phyloP scores from a whole-genome alignment of 2,329 filamentous ascomycete species.

The Cladosporium halotolerans region DNA sequence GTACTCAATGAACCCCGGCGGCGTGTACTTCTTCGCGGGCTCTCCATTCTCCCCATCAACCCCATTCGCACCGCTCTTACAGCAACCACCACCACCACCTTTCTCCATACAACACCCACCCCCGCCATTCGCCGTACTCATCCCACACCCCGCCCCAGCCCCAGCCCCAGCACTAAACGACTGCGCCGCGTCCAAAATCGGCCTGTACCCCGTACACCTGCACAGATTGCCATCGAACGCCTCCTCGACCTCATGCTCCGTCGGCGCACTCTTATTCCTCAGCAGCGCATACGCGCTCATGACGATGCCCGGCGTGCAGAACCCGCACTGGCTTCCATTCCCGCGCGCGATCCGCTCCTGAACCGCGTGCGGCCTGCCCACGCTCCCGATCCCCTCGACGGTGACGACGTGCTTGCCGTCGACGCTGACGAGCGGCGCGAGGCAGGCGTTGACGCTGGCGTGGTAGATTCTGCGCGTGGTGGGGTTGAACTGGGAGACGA shows the following conservation, averaged over 20 bases:
- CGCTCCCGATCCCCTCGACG: conserved; percentile 88
- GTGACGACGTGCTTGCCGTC: conserved; percentile 99
- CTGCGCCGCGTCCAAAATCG: conserved; percentile 89
- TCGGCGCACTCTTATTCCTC: conserved; percentile 72
- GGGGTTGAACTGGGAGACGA: conserved; percentile 88
- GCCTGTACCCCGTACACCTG: conserved; percentile 88
- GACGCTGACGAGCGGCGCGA: conserved; percentile 85
- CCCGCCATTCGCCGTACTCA: conserved; percentile 52
- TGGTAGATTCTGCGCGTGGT: conserved; percentile 92
- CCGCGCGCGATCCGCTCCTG: conserved; percentile 87
- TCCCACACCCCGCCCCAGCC: conserved; percentile 47
- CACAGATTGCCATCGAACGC: conserved; percentile 96
- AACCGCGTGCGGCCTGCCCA: conserved; percentile 76
- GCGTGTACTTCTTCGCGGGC: conserved; percentile 61
- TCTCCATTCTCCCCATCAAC: conserved; percentile 34
- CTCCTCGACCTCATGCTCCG: conserved; percentile 81
- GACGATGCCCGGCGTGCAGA: conserved; percentile 95
- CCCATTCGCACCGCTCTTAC: conserved; percentile 42
- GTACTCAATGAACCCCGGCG: conserved; percentile 89
- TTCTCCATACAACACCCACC: conserved; percentile 67
- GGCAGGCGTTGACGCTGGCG: conserved; percentile 91
- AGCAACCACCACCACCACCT: conserved; percentile 54
- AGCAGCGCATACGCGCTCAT: conserved; percentile 94
- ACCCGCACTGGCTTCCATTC: conserved; percentile 90
- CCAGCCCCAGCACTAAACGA: conserved; percentile 54